Evolutionary conservation across 2,329 filamentous ascomycete genomes (phyloP).

Genomic region (Rhexocercosporidium sp.): DNA sequence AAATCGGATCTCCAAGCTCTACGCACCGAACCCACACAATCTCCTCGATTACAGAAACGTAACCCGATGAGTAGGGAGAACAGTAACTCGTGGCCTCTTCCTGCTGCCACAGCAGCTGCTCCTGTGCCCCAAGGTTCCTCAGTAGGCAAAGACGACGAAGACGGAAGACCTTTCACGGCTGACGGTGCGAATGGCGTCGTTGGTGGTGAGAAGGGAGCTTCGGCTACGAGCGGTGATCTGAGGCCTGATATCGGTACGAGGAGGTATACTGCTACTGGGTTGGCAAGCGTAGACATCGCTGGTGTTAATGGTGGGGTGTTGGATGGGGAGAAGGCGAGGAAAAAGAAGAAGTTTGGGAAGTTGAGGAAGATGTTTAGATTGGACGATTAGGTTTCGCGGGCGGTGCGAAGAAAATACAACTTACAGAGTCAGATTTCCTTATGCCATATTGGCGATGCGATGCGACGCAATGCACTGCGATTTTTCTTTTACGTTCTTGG

Average conservation of each 20-base stretch:
- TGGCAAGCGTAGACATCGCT: constrained; percentile 30
- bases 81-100: constrained; percentile 56
- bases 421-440: neutral
- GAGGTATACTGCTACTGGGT: constrained; percentile 36
- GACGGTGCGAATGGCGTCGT: constrained; percentile 28
- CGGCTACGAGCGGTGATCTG: constrained; percentile 15
- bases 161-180: constrained; percentile 38
- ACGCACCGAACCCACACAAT: constrained; percentile 38
- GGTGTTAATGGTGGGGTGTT: constrained; percentile 10
- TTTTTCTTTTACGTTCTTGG: neutral
- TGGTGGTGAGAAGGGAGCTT: constrained; percentile 13
- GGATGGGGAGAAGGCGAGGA: constrained; percentile 35
- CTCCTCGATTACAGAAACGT: constrained; percentile 35
- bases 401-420: neutral
- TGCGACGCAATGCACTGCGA: no score
- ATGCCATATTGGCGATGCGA: neutral
- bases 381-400: constrained; percentile 51
- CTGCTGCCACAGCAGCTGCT: constrained; percentile 32
- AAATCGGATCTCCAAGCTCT: constrained; percentile 57
- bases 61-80: constrained; percentile 44
- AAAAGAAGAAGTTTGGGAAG: constrained; percentile 72
- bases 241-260: constrained; percentile 33
- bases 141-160: constrained; percentile 38
- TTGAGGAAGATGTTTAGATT: constrained; percentile 70
- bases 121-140: neutral